Conservation (phyloP, 805 yeast genomes). For the Sungouiozyma ichnusensis region DNA sequence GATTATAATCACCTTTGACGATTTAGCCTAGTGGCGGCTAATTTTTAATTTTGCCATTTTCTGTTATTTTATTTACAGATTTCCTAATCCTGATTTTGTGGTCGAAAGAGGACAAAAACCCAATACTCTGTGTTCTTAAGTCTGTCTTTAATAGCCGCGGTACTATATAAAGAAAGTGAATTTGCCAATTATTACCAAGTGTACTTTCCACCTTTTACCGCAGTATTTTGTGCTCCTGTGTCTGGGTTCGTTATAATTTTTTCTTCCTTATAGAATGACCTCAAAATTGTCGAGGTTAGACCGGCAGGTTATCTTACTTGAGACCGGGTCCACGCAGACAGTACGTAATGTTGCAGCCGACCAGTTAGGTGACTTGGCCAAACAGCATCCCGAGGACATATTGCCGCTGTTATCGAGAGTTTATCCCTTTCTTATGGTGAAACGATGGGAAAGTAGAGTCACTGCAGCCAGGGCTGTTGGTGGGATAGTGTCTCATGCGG, state of each 20-base stretch:
- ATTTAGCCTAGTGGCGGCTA: neutral
- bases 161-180: neutral
- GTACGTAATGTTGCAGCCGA: slow-evolving; percentile 96
- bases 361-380: slow-evolving; percentile 88
- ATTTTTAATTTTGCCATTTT: no score
- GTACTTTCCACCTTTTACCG: neutral
- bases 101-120: no score
- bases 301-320: slow-evolving; percentile 44
- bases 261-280: slow-evolving; percentile 15
- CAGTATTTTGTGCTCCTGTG: neutral
- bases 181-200: neutral
- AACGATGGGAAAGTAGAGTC: slow-evolving; percentile 92
- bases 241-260: no score
- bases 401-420: slow-evolving; percentile 76
- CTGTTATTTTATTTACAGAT: neutral
- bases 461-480: slow-evolving; percentile 94
- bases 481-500: slow-evolving; percentile 72
- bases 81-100: neutral
- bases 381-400: slow-evolving; percentile 89
- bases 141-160: neutral
- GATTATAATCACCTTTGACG: neutral
- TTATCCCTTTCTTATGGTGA: slow-evolving; percentile 73
- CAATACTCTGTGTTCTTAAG: no score
- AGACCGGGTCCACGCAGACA: slow-evolving; percentile 90
- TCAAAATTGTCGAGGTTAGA: slow-evolving; percentile 35